Percentiles rank a stretch among this genome's conserved stretches.
Evolutionary conservation across 495 filamentous ascomycete genomes (phyloP).

Genomic region (Aspergillus sparsus): DNA sequence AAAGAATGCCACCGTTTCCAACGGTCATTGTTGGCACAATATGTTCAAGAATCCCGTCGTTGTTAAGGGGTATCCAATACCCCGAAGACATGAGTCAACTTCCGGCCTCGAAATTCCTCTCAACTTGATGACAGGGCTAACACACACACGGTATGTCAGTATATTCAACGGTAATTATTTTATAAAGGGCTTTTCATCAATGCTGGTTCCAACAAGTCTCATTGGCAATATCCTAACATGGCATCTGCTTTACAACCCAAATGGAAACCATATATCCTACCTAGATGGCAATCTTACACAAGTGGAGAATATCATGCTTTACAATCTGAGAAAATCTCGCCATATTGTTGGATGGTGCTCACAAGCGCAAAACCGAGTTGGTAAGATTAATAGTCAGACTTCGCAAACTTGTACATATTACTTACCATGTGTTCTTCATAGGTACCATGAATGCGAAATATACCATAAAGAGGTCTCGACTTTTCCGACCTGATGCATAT

Average conservation of each 20-base stretch:
- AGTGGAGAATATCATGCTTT: conserved; percentile 15
- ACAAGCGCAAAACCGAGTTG: conserved; percentile 1
- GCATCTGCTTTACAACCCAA: conserved; percentile 28
- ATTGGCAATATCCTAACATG: conserved; percentile 25
- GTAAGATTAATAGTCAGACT: conserved; percentile 3
- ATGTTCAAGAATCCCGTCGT: conserved; percentile 40
- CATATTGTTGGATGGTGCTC: conserved; percentile 21
- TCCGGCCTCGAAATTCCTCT: conserved; percentile 29
- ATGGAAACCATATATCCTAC: conserved; percentile 23
- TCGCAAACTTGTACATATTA: no score
- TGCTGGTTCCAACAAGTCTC: conserved; percentile 27
- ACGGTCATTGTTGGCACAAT: conserved; percentile 40
- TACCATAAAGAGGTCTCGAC: conserved; percentile 8
- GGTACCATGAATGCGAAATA: conserved; percentile 11
- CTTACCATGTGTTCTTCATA: no score
- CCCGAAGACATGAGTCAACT: neutral
- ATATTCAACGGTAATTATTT: conserved; percentile 19
- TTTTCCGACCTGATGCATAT: neutral
- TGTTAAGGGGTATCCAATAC: conserved; percentile 37
- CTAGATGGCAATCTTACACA: conserved; percentile 17
- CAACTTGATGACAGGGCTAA: conserved; percentile 20
- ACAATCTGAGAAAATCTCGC: neutral
- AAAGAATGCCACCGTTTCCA: conserved; percentile 3
- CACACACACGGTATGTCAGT: conserved; percentile 3
- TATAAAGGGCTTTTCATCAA: conserved; percentile 35